These are phyloP conservation scores for Mercurialis annua DNA, from an alignment of 345 rosid genomes.

Conservation along the genomic window DNA sequence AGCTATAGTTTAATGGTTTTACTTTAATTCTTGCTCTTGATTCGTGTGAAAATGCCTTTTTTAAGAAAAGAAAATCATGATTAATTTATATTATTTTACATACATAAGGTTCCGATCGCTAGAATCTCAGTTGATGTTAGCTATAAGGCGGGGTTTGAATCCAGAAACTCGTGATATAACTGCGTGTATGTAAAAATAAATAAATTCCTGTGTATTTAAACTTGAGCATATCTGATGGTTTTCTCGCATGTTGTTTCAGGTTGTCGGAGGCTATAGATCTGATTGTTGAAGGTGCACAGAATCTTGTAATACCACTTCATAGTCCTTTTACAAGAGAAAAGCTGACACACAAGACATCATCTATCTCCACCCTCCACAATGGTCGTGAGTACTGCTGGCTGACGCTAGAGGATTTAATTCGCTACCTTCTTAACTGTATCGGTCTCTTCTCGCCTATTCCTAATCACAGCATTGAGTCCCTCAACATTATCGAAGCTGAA, in stretches of 20 bases:
- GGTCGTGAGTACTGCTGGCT: conserved; percentile 57
- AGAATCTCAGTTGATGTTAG: no score
- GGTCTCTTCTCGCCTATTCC: conserved; percentile 40
- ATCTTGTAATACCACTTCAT: conserved; percentile 46
- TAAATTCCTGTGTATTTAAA: background rate
- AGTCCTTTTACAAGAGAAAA: conserved; percentile 30
- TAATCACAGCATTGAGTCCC: conserved; percentile 41
- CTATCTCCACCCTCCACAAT: conserved; percentile 37
- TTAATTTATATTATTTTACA: no score
- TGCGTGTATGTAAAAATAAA: background rate
- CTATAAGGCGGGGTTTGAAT: no score
- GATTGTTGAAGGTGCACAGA: conserved; percentile 53
- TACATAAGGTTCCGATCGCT: no score
- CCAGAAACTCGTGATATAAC: no score
- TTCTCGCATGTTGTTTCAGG: conserved; percentile 27
- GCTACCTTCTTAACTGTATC: conserved; percentile 54
- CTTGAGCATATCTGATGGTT: conserved; percentile 2
- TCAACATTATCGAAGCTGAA: conserved; percentile 37
- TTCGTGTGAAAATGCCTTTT: no score
- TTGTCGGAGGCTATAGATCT: conserved; percentile 53
- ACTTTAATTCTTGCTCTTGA: no score
- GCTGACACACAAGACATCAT: conserved; percentile 22
- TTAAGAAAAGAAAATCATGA: no score
- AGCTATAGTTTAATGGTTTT: no score
- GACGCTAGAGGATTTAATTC: conserved; percentile 57